Conservation (phyloP, 805 yeast genomes). For the Kuraishia cidri region DNA sequence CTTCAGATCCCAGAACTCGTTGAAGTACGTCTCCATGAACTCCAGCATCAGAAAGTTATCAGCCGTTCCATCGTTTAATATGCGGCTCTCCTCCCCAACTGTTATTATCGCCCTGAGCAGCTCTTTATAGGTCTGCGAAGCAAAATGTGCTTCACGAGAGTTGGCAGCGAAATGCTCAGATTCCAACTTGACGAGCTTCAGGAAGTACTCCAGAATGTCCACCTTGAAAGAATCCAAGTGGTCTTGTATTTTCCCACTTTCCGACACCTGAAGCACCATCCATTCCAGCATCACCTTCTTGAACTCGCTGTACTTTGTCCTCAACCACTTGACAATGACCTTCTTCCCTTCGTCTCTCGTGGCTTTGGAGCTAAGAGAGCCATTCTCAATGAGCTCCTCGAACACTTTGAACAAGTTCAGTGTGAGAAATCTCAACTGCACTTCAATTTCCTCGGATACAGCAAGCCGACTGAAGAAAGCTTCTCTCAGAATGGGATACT, state of each 20-base stretch:
- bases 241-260: no score
- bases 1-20: slow-evolving; percentile 67
- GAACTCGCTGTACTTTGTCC: slow-evolving; percentile 45
- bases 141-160: slow-evolving; percentile 50
- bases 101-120: slow-evolving; percentile 23
- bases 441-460: slow-evolving; percentile 10
- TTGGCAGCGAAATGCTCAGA: slow-evolving; percentile 40
- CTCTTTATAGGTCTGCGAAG: slow-evolving; percentile 39
- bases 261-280: slow-evolving; percentile 25
- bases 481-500: slow-evolving; percentile 17
- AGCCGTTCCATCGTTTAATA: slow-evolving; percentile 35
- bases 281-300: slow-evolving; percentile 33
- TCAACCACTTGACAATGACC: slow-evolving; percentile 54
- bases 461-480: slow-evolving; percentile 7
- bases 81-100: slow-evolving; percentile 24
- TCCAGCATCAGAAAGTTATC: slow-evolving; percentile 30
- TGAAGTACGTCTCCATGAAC: slow-evolving; percentile 46
- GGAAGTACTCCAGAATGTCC: slow-evolving; percentile 41
- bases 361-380: slow-evolving; percentile 23
- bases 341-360: slow-evolving; percentile 33
- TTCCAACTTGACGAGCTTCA: slow-evolving; percentile 52
- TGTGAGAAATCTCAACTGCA: slow-evolving; percentile 26
- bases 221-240: slow-evolving; percentile 28
- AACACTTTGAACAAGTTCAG: slow-evolving; percentile 37
- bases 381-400: slow-evolving; percentile 33